phyloP scores from a whole-genome alignment of 768 basidiomycete species.

The Baorangia bicolor region DNA sequence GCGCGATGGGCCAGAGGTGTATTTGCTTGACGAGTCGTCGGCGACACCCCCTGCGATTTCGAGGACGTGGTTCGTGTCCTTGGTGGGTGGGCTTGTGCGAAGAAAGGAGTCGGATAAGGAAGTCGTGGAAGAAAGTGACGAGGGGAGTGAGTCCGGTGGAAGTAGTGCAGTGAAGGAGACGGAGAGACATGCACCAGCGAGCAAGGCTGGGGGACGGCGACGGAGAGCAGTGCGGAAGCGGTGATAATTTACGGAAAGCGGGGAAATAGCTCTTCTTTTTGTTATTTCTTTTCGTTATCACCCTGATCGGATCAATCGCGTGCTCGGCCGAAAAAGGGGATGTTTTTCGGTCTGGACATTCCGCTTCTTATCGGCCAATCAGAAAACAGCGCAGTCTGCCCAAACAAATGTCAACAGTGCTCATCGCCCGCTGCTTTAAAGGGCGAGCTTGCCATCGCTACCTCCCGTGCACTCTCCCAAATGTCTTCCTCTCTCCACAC shows the following conservation, averaged over 20 bases:
- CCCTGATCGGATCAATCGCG: neutral
- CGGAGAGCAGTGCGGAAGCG: slow-evolving; percentile 57
- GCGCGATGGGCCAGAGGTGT: slow-evolving; percentile 60
- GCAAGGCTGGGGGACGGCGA: slow-evolving; percentile 63
- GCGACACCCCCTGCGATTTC: slow-evolving; percentile 55
- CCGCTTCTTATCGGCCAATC: slow-evolving; percentile 34
- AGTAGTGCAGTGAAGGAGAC: slow-evolving; percentile 36
- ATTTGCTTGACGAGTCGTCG: slow-evolving; percentile 57
- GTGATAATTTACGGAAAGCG: neutral
- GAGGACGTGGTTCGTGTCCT: slow-evolving; percentile 68
- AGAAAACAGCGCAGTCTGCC: neutral
- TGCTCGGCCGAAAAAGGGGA: slow-evolving; percentile 8
- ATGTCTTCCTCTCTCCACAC: slow-evolving; percentile 33
- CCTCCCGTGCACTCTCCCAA: neutral
- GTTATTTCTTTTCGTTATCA: neutral
- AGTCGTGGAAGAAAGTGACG: slow-evolving; percentile 36
- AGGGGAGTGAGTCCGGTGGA: slow-evolving; percentile 44
- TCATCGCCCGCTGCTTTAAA: slow-evolving; percentile 26
- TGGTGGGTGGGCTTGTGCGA: slow-evolving; percentile 32
- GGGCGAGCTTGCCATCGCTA: neutral
- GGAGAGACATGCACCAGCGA: slow-evolving; percentile 39
- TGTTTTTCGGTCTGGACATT: neutral
- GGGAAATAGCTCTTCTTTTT: slow-evolving; percentile 19
- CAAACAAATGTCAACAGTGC: slow-evolving; percentile 30
- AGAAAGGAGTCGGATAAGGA: slow-evolving; percentile 24